Conservation (phyloP, 345 rosid genomes). For the Leavenworthia alabamica region DNA sequence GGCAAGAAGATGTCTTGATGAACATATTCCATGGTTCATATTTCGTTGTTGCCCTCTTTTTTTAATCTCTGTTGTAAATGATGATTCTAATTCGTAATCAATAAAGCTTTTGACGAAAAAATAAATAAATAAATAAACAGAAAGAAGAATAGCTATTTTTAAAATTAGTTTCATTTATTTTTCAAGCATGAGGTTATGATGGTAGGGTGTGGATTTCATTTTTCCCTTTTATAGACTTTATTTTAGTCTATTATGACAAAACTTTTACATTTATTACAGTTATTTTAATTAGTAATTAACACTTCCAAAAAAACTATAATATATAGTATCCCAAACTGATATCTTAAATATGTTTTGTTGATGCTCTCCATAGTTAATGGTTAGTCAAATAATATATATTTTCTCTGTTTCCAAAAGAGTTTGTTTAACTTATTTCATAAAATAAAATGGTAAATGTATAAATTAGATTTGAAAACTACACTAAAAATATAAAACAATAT, state of each 20-base stretch:
- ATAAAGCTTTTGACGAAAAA: too few relatives aligned
- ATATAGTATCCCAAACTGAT: neutral
- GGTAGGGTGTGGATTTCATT: constrained; percentile 20
- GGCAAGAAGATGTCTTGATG: too few relatives aligned
- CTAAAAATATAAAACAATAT: too few relatives aligned
- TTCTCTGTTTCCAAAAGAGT: too few relatives aligned
- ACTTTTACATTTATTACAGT: neutral
- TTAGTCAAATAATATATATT: neutral
- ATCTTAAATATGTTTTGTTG: neutral
- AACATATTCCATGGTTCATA: too few relatives aligned
- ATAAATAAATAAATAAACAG: neutral
- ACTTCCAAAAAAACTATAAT: neutral
- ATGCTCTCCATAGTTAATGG: neutral
- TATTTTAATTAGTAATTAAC: neutral
- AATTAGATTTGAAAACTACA: too few relatives aligned
- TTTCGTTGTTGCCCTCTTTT: too few relatives aligned
- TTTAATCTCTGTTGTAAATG: too few relatives aligned
- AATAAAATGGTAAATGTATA: too few relatives aligned
- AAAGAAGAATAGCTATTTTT: neutral
- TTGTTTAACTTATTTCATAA: too few relatives aligned
- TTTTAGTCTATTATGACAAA: neutral
- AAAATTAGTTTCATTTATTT: neutral
- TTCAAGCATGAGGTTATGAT: constrained; percentile 27
- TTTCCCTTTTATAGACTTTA: neutral
- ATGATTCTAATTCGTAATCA: too few relatives aligned